These are phyloP conservation scores for Hordeum marinum DNA, from an alignment of 176 grass and related monocot genomes.

Conservation along the genomic window DNA sequence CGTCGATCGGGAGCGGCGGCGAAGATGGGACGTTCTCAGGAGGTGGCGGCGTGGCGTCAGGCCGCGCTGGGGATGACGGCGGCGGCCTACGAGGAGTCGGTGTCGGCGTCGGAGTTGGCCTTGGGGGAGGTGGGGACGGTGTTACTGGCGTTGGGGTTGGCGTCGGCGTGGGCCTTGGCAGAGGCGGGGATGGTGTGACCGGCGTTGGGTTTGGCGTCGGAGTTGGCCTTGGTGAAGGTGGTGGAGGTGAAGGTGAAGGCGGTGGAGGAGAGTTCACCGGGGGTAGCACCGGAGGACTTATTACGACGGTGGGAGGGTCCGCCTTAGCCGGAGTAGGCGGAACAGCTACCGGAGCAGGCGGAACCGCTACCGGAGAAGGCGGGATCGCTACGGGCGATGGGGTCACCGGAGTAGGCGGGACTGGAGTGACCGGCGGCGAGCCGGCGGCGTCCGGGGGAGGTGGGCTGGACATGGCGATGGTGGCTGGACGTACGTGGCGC, in stretches of 20 bases:
- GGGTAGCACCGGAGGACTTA: background rate
- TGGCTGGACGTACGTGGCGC: background rate
- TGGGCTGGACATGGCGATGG: background rate
- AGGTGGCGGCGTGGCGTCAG: constrained; percentile 5
- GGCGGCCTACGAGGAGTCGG: background rate
- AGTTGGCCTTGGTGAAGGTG: background rate
- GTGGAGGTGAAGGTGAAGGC: background rate
- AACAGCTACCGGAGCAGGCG: background rate
- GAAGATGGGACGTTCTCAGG: background rate
- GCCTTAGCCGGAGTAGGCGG: background rate
- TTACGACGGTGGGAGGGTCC: background rate
- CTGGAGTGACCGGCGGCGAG: background rate
- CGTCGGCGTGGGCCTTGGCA: background rate
- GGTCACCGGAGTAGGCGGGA: background rate
- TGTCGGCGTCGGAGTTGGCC: background rate
- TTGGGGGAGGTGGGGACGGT: background rate
- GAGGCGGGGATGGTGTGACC: background rate
- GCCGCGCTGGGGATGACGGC: constrained; percentile 5
- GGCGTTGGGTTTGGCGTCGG: background rate
- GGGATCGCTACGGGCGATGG: background rate
- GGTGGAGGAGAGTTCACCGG: background rate
- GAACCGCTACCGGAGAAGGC: background rate
- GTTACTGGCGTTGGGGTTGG: background rate
- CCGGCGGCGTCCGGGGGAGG: background rate
- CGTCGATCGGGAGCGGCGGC: background rate